phyloP scores from a whole-genome alignment of 2,329 filamentous ascomycete genomes.

The Epichloe elymi region DNA sequence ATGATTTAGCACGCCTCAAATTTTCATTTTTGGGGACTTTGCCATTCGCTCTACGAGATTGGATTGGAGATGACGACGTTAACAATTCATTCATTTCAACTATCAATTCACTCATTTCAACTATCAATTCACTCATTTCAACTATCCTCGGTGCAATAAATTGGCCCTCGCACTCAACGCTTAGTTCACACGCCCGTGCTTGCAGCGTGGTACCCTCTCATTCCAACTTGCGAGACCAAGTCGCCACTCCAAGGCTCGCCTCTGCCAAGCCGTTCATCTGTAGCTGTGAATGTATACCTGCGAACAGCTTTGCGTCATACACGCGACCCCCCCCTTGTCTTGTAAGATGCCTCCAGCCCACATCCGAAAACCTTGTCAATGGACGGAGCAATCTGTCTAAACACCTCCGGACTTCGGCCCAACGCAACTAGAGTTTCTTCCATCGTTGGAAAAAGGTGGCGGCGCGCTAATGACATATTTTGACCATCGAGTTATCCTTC shows the following conservation, averaged over 20 bases:
- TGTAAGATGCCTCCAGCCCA: slow-evolving; percentile 23
- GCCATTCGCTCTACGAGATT: no score
- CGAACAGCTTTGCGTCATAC: slow-evolving; percentile 28
- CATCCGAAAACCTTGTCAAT: slow-evolving; percentile 18
- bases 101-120: no score
- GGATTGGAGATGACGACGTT: no score
- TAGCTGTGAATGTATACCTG: slow-evolving; percentile 25
- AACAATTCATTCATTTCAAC: no score
- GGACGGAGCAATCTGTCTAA: slow-evolving; percentile 15
- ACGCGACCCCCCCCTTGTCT: slow-evolving; percentile 23
- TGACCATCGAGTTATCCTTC: slow-evolving; percentile 19
- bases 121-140: no score
- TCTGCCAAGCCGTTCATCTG: slow-evolving; percentile 19
- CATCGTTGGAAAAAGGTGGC: slow-evolving; percentile 23
- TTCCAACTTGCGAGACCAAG: slow-evolving; percentile 25
- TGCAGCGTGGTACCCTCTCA: slow-evolving; percentile 30
- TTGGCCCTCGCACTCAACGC: slow-evolving; percentile 9
- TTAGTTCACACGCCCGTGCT: slow-evolving; percentile 31
- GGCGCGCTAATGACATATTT: slow-evolving; percentile 32
- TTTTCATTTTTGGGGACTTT: no score
- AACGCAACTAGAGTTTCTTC: slow-evolving; percentile 18
- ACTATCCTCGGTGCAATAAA: no score
- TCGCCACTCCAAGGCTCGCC: slow-evolving; percentile 27
- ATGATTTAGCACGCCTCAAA: neutral
- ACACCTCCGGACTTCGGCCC: slow-evolving; percentile 19